Conservation (phyloP, 1,284 basidiomycete species). For the Ustilago cynodontis region DNA sequence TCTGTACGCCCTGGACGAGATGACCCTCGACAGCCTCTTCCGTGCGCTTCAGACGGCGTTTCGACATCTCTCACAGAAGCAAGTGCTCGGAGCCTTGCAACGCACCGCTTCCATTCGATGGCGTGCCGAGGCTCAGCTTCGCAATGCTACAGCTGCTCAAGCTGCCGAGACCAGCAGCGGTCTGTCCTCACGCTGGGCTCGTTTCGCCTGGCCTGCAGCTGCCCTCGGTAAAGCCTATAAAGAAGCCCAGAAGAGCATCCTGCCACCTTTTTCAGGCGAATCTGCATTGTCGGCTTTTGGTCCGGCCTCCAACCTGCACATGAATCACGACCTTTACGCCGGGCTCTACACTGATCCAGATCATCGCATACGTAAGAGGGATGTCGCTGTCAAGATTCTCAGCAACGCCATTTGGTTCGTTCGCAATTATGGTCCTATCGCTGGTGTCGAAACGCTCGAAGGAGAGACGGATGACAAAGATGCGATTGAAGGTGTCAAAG, state of each 20-base stretch:
- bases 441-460: slow-evolving; percentile 34
- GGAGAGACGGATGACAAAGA: background rate
- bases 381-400: slow-evolving; percentile 61
- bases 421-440: slow-evolving; percentile 48
- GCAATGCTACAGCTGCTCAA: slow-evolving; percentile 41
- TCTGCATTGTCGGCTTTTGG: slow-evolving; percentile 5
- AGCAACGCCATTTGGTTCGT: slow-evolving; percentile 64
- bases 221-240: slow-evolving; percentile 52
- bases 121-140: slow-evolving; percentile 59
- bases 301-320: slow-evolving; percentile 11
- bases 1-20: slow-evolving; percentile 34
- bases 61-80: slow-evolving; percentile 45
- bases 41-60: slow-evolving; percentile 37
- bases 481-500: background rate
- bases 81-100: slow-evolving; percentile 52
- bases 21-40: slow-evolving; percentile 45
- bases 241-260: slow-evolving; percentile 40
- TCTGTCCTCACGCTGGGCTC: slow-evolving; percentile 43
- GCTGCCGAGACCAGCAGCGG: slow-evolving; percentile 28
- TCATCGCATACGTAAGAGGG: slow-evolving; percentile 56
- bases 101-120: slow-evolving; percentile 60
- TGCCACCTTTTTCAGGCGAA: slow-evolving; percentile 20
- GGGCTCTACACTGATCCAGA: slow-evolving; percentile 31
- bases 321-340: slow-evolving; percentile 19
- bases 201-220: slow-evolving; percentile 53